Base-by-base conservation (phyloP, 345 rosid species). In the Melastoma malabathricum region DNA sequence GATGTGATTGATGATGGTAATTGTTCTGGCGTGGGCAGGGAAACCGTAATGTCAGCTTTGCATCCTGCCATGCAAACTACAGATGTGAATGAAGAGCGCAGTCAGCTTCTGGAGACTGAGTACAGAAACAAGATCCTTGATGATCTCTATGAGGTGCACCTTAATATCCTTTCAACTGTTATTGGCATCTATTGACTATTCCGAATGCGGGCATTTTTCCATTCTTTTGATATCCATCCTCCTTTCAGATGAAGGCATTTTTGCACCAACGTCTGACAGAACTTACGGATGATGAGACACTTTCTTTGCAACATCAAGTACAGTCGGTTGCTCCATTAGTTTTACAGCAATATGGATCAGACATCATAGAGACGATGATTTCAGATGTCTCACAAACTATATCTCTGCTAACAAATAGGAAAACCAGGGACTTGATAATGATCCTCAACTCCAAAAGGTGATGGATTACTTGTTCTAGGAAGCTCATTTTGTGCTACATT, bases 381-480 rank as follows among this genome's bases (percentile, higher is more conserved):
- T 74, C 70, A 34, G 80, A 73, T 56, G 68, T 92, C 65, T 74
- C 84, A 47, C 60, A 54, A 48, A 86, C 77, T 62, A 81, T 87
- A 53, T 71, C 88, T 20, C 67, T 87, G 68, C 76, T 92, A 58
- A 84, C 98, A 56, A 82, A 82, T 63, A 76, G 73, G 70, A 92
- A 82, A 77, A 77, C 84, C 13, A 70, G 88, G 48, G 96, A 92
- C 68, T 63, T 79, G 62, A 83, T 92, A 68, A 79, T 87, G 96
- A 77, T 92, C 61, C 86, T 84, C 55, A 92, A 92, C 84, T 92
- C 96, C 64, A 92, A 64, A 72, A 82, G 98, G 98, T 86, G 50
- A 47, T 46, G n/a, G 17, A 41, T 27, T 69, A 51, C 55, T 16
- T 18, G 56, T 39, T 44, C 29, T n/a, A 22, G 19, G 43, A 6